Base-by-base conservation (phyloP, 2,329 filamentous ascomycete species). In the Ilyonectria sp. region DNA sequence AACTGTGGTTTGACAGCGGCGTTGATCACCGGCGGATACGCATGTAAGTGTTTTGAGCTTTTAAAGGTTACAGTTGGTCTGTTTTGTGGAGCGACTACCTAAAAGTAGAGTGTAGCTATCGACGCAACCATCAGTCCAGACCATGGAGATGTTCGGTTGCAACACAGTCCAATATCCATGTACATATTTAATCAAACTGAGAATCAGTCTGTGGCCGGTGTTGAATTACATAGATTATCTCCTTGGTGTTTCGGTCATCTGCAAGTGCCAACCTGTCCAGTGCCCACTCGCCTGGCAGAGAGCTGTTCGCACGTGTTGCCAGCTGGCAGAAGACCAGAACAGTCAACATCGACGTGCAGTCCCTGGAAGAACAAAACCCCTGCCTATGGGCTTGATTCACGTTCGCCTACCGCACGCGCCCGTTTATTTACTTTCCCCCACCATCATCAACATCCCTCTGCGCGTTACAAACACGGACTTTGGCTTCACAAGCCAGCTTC, bases 1-100 rank as follows among this genome's bases (percentile, higher is more conserved):
- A 84, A 59, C 77, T 85, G 23, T 83, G 83, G 57, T 84, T 83
- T 52, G 83, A 85, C 66, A 80, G 83, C 19, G 82, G 83, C 1
- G 75, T 84, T 46, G 83, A 85, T 62, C 83, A 82, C 63, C 76
- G 78, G 53, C 84, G 81, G 79, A 77, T 67, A 37, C 54, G 44
- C 15, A 21, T 37, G 13, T 67, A 33, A 70, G 13, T 37, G 17
- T 11, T 37, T 8, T 3, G 10, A 37, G 37, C 31, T 33, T 4
- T 9, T 9, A 33, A 11, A 33, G 31, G 11, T 33, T 33, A 3
- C 8, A 33, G 31, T 33, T 2, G 31, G 31, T 33, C 31, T 9
- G 31, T 11, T 9, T 33, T 33, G 11, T 33, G 31, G 31, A 9
- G 31, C 6, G 6, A 43, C 40, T 8, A 19, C 8, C 40, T n/a